Conservation (phyloP, 371 early-diverging fungal species). For the Sporodiniella umbellata region DNA sequence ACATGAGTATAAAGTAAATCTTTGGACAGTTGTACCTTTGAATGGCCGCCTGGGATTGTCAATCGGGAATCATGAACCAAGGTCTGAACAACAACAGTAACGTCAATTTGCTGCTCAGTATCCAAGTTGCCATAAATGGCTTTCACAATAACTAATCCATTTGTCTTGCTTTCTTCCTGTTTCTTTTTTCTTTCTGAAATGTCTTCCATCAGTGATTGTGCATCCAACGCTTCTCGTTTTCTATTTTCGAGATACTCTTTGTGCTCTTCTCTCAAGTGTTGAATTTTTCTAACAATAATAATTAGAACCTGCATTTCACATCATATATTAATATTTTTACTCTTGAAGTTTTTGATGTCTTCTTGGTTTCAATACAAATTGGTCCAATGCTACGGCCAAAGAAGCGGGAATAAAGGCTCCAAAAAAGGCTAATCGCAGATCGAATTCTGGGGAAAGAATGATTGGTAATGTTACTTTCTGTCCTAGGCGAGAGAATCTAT, state of each 20-base stretch:
- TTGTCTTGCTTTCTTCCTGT: constrained; percentile 64
- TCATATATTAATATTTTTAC: too few species aligned
- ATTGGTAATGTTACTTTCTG: constrained; percentile 84
- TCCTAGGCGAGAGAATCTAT: constrained; percentile 75
- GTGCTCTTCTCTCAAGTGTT: constrained; percentile 73
- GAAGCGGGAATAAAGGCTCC: constrained; percentile 68
- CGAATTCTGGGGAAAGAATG: constrained; percentile 68
- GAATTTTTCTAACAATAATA: constrained; percentile 55
- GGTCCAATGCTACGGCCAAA: constrained; percentile 63
- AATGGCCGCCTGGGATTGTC: constrained; percentile 80
- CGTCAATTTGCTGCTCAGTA: constrained; percentile 69
- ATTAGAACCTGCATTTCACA: background rate
- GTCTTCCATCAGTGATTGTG: constrained; percentile 68
- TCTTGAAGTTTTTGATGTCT: constrained; percentile 57
- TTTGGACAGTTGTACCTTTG: constrained; percentile 61
- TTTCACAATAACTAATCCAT: constrained; percentile 80
- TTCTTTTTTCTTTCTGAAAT: constrained; percentile 65
- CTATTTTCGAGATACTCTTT: constrained; percentile 68
- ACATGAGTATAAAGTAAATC: background rate
- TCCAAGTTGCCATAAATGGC: constrained; percentile 86
- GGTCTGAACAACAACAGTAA: constrained; percentile 80
- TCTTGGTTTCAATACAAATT: constrained; percentile 66
- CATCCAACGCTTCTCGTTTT: constrained; percentile 78
- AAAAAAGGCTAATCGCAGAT: constrained; percentile 64
- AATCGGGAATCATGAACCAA: constrained; percentile 84